Percentiles rank a stretch among this genome's conserved stretches.
phyloP scores from a whole-genome alignment of 345 rosid genomes.

The Theobroma cacao region DNA sequence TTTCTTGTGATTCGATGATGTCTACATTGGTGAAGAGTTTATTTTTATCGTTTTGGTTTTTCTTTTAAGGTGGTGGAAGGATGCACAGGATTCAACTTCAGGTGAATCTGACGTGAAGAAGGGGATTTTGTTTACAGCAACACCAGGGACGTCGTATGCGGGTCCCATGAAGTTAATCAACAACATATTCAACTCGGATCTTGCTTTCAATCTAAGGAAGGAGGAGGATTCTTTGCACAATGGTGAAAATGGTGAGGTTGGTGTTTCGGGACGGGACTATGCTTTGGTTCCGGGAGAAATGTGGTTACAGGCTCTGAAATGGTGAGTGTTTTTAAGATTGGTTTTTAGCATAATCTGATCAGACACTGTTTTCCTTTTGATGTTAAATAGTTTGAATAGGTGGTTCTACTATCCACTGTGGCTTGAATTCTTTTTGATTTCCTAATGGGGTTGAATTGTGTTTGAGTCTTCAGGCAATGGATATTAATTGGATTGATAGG shows the following conservation, averaged over 20 bases:
- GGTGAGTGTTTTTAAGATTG: slow-evolving; percentile 41
- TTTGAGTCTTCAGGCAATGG: background rate
- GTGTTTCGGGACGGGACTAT: slow-evolving; percentile 82
- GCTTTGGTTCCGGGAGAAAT: slow-evolving; percentile 92
- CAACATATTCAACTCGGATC: slow-evolving; percentile 81
- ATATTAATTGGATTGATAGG: background rate
- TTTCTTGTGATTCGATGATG: background rate
- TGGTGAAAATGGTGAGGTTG: slow-evolving; percentile 66
- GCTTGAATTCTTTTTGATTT: background rate
- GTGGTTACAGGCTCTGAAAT: slow-evolving; percentile 94
- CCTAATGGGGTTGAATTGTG: background rate
- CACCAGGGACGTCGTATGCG: slow-evolving; percentile 57
- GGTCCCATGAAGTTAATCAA: slow-evolving; percentile 95
- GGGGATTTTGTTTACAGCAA: slow-evolving; percentile 70
- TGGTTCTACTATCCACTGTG: background rate
- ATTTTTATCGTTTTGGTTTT: slow-evolving; percentile 7
- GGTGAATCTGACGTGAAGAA: slow-evolving; percentile 48
- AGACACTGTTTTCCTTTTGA: background rate
- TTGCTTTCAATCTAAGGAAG: slow-evolving; percentile 69
- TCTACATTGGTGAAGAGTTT: slow-evolving; percentile 17
- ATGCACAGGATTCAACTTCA: slow-evolving; percentile 53
- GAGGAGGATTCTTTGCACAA: slow-evolving; percentile 55
- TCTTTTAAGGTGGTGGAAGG: slow-evolving; percentile 89
- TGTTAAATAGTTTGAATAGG: background rate
- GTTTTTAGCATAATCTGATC: background rate